A percentile compares a stretch with the other conserved stretches of the same genome.
These are phyloP conservation scores for Glebionis coronaria DNA, from an alignment of 129 eudicot species.

Conservation along the genomic window DNA sequence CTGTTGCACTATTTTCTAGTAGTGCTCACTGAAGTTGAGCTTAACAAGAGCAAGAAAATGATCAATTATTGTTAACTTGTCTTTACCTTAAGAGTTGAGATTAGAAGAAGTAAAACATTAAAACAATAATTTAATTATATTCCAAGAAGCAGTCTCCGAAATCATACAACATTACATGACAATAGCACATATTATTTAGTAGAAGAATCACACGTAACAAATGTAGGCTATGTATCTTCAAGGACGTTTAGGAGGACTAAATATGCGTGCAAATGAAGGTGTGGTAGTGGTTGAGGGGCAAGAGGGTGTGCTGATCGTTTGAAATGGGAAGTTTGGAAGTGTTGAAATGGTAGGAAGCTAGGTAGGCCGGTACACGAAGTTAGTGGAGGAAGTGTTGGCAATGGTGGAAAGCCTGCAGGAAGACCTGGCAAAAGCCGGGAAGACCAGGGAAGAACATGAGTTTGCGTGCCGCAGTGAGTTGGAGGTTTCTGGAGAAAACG, in stretches of 20 bases:
- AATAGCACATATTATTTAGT: background rate
- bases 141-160: background rate
- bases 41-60: background rate
- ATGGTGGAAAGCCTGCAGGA: constrained; percentile 11
- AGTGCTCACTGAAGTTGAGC: too few species aligned
- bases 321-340: constrained; percentile 26
- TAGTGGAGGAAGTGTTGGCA: background rate
- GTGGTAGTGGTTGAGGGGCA: background rate
- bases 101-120: background rate
- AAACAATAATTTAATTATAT: background rate
- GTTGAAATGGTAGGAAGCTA: too few species aligned
- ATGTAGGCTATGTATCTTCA: constrained; percentile 2
- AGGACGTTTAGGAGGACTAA: constrained; percentile 25
- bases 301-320: constrained; percentile 4
- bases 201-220: background rate
- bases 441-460: constrained; percentile 12
- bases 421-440: constrained; percentile 6
- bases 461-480: constrained; percentile 16
- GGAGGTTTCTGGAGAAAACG: constrained; percentile 27
- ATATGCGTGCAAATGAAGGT: constrained; percentile 23
- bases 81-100: background rate
- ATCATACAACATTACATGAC: background rate
- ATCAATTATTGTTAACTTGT: background rate
- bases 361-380: too few species aligned
- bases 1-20: too few species aligned